Conservation (phyloP, 805 yeast species). For the Helenozyma rhizophorensis region DNA sequence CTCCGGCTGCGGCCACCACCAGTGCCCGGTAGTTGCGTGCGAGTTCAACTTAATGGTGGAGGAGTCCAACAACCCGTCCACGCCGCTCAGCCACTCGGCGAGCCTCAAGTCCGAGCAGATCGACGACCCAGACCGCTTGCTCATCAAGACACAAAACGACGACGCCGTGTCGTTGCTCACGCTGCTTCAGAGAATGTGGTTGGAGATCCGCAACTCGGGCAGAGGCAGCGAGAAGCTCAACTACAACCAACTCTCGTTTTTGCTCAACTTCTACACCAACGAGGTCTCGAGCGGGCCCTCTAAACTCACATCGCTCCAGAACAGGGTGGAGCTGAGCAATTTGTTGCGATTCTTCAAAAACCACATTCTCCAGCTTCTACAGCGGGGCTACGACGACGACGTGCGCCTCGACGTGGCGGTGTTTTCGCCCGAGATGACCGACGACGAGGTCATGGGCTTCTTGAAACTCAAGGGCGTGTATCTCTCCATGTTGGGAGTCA, state of each 20-base stretch:
- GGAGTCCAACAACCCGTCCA: conserved; percentile 9
- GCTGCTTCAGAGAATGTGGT: conserved; percentile 26
- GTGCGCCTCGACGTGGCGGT: conserved; percentile 7
- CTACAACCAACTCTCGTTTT: conserved; percentile 21
- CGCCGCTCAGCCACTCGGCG: neutral
- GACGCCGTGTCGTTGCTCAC: conserved; percentile 14
- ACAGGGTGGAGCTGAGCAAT: conserved; percentile 19
- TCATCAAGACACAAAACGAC: conserved; percentile 1
- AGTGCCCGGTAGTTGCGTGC: conserved; percentile 40
- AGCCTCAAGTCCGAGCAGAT: neutral
- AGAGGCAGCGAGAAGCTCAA: conserved; percentile 19
- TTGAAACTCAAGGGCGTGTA: conserved; percentile 24
- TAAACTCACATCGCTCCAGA: conserved; percentile 1
- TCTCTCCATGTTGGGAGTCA: conserved; percentile 26
- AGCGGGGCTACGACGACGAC: conserved; percentile 12
- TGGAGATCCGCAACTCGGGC: conserved; percentile 14
- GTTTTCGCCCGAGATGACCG: conserved; percentile 11
- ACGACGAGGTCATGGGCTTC: conserved; percentile 13
- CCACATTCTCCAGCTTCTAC: conserved; percentile 20
- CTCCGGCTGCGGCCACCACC: conserved; percentile 11
- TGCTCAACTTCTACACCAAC: conserved; percentile 28
- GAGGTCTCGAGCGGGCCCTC: conserved; percentile 4
- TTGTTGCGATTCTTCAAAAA: conserved; percentile 22
- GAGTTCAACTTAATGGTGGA: conserved; percentile 35
- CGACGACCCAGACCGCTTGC: too few relatives aligned